A percentile compares a stretch with the other conserved stretches of the same genome.
These are phyloP conservation scores for Linum trigynum DNA, from an alignment of 345 rosid species.

Conservation along the genomic window DNA sequence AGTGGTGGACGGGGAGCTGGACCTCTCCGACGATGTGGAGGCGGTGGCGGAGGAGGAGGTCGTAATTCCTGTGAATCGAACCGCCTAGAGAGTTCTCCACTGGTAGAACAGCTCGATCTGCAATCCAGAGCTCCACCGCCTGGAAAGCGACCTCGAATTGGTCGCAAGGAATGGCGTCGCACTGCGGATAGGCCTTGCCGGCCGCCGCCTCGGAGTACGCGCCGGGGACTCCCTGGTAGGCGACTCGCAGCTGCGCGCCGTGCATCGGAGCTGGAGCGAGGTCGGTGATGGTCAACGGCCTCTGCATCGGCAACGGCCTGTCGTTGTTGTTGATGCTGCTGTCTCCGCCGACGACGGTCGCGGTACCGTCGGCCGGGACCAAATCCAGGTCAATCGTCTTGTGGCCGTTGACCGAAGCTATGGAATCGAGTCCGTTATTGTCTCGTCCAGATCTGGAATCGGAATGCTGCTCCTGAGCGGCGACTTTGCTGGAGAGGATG, in stretches of 20 bases:
- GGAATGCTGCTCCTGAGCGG: constrained; percentile 32
- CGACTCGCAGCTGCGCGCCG: constrained; percentile 79
- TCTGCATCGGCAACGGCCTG: constrained; percentile 19
- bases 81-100: constrained; percentile 95
- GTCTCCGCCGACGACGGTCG: constrained; percentile 1
- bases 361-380: constrained; percentile 30
- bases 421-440: constrained; percentile 24
- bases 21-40: constrained; percentile 98
- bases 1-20: constrained; percentile 88
- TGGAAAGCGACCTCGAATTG: constrained; percentile 96
- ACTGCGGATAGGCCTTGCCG: constrained; percentile 85
- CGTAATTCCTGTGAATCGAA: constrained; percentile 91
- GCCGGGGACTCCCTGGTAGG: constrained; percentile 96
- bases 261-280: constrained; percentile 86
- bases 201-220: constrained; percentile 98
- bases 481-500: constrained; percentile 57
- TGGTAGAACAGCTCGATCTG: constrained; percentile 89
- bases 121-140: constrained; percentile 98
- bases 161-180: constrained; percentile 94
- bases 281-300: constrained; percentile 58
- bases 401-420: constrained; percentile 47
- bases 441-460: constrained; percentile 7
- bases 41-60: constrained; percentile 90
- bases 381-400: constrained; percentile 41
- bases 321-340: constrained; percentile 8